Percentiles rank a stretch among this genome's conserved stretches.
Evolutionary conservation across 345 rosid genomes (phyloP).

Genomic region (Lagerstroemia speciosa): DNA sequence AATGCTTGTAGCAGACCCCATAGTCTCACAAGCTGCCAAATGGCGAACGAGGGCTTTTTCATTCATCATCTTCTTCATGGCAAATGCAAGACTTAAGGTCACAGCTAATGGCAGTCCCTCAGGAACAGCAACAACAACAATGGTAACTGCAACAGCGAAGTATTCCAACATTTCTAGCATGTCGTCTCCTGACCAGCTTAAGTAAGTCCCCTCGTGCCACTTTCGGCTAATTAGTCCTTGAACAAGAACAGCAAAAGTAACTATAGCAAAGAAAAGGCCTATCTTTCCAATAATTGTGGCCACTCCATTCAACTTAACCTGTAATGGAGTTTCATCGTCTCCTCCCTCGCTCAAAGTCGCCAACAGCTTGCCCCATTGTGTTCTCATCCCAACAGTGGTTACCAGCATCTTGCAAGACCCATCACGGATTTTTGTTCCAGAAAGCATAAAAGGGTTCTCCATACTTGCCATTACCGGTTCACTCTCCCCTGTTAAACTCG

Average conservation of each 20-base stretch:
- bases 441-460: slow-evolving; percentile 69
- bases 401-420: slow-evolving; percentile 88
- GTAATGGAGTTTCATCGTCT: slow-evolving; percentile 89
- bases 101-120: slow-evolving; percentile 94
- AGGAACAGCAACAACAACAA: slow-evolving; percentile 95
- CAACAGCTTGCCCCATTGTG: slow-evolving; percentile 93
- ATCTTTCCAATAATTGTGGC: slow-evolving; percentile 82
- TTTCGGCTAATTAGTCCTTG: slow-evolving; percentile 63
- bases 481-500: slow-evolving; percentile 88
- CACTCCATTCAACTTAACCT: slow-evolving; percentile 87
- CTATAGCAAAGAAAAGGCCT: slow-evolving; percentile 72
- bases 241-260: slow-evolving; percentile 75
- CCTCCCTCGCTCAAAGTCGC: slow-evolving; percentile 92
- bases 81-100: slow-evolving; percentile 89
- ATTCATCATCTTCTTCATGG: slow-evolving; percentile 98
- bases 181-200: slow-evolving; percentile 74
- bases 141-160: slow-evolving; percentile 87
- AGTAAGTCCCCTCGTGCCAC: slow-evolving; percentile 34
- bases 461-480: slow-evolving; percentile 67
- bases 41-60: slow-evolving; percentile 91
- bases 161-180: slow-evolving; percentile 65
- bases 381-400: slow-evolving; percentile 93
- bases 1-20: slow-evolving; percentile 89
- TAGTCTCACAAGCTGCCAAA: slow-evolving; percentile 90
- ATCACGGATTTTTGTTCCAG: slow-evolving; percentile 91